Evolutionary conservation across 441 rosid genomes (phyloP), one percentile per base, ranked within the genome.

Genomic region (Pelargonium citronellum): DNA sequence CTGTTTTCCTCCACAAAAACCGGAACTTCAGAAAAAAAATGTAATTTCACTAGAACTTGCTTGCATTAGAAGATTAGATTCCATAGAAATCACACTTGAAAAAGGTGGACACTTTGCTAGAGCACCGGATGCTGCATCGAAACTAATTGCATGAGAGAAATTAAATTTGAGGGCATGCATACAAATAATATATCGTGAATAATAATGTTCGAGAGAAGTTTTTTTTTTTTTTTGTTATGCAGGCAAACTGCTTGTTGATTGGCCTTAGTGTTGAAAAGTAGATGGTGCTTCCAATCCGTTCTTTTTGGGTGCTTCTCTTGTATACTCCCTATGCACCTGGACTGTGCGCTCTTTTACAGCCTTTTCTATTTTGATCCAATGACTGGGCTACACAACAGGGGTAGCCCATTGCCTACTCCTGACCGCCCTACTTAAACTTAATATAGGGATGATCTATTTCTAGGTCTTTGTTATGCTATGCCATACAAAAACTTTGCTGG

Each of bases 71-170:
- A 49, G 13, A 49, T 49, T 49, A n/a, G 55, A n/a, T 49, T 49
- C 55, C 55, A 49, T 61, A 71, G 20, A 72, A 76, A 8, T 71
- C 69, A 71, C 34, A 72, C 55, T 61, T 63, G 39, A 6, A 68
- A 68, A 43, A 5, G 12, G 37, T 72, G 58, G 49, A 72, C 8
- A 68, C 68, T 71, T 71, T 67, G 67, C 20, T 76, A 22, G 19
- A 71, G 30, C n/a, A 55, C 8, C 22, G 12, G 1, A 49, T 75
- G 41, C 1, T 34, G 39, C 68, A 19, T 11, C 9, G 58, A 68
- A 76, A 68, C 5, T 66, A 53, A 66, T 65, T 71, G 46, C 46
- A 65, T 41, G 46, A 41, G 46, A 22, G 39, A 41, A 9, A 41
- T 41, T 41, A 7, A 41, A 41, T 8, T 41, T 41, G 11, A 8